Evolutionary conservation across 2,329 filamentous ascomycete genomes (phyloP), one percentile per base, ranked within the genome.

Genomic region (Cercospora janseana): DNA sequence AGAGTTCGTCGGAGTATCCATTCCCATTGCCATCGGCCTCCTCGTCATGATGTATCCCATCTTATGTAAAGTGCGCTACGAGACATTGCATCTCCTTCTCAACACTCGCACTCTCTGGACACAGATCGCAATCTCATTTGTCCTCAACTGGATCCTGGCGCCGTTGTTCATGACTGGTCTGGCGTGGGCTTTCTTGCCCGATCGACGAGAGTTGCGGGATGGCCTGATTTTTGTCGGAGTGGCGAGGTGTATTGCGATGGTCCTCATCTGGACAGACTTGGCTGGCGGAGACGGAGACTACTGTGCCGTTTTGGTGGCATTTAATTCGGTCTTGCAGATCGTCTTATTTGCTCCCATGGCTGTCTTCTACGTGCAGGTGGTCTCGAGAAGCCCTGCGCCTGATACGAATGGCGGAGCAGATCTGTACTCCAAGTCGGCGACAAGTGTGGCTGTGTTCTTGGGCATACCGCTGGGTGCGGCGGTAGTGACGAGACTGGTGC

Each of bases 21-120:
- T 85, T 18, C 84, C 84, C 26, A 58, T 54, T 43, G 88, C 88
- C 0, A 73, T 94, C 40, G 88, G 89, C 0, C 72, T 95, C 1
- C 76, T 95, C 1, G 83, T 94, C 32, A 95, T 95, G 88, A 95
- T 95, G 88, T 95, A 93, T 63, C 90, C 89, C 0, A 94, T 95
- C 52, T 74, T 95, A 0, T 94, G 88, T 77, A 93, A 93, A 67
- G 86, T 94, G 4, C 81, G 81, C 31, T 93, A 82, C 68, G 88
- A 94, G 66, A 79, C 80, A 0, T 70, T 94, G 7, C 87, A 89
- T 66, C 71, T 79, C 2, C 72, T 88, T 3, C 78, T 93, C 51
- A 67, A 71, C 2, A 74, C 81, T 2, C 75, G 75, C 2, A 73
- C 74, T 0, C 72, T 94, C 2, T 95, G 87, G 88, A 80, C 81